phyloP scores from a whole-genome alignment of 306 rosid species.

The Fragaria nilgerrensis region DNA sequence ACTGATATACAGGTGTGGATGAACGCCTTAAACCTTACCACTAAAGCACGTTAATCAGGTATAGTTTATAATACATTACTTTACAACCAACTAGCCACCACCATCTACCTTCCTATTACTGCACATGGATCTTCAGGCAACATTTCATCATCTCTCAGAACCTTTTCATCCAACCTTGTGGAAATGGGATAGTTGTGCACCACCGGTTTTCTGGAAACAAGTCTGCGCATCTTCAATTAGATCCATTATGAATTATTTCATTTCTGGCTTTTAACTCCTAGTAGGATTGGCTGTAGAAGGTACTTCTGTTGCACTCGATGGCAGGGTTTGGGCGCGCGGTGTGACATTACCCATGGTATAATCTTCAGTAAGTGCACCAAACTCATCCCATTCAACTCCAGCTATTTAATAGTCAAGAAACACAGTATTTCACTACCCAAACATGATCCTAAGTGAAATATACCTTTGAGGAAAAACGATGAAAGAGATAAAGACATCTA shows the following conservation, averaged over 20 bases:
- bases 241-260: constrained; percentile 15
- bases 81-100: constrained; percentile 52
- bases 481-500: constrained; percentile 7
- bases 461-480: background rate
- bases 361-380: constrained; percentile 55
- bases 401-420: constrained; percentile 56
- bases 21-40: constrained; percentile 20
- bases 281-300: constrained; percentile 51
- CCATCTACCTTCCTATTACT: constrained; percentile 30
- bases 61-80: constrained; percentile 35
- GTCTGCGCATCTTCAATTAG: constrained; percentile 23
- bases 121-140: constrained; percentile 21
- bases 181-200: constrained; percentile 33
- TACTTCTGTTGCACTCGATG: constrained; percentile 40
- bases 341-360: constrained; percentile 36
- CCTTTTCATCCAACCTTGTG: constrained; percentile 55
- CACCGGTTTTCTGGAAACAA: constrained; percentile 41
- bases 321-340: constrained; percentile 45
- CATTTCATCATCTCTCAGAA: constrained; percentile 25
- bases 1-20: constrained; percentile 45
- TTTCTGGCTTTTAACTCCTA: constrained; percentile 36
- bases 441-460: background rate
- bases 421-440: constrained; percentile 4
- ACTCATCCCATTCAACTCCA: constrained; percentile 71
- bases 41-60: constrained; percentile 26